A percentile compares a stretch with the other conserved stretches of the same genome.
These are phyloP conservation scores for Colletotrichum echinochloae DNA, from an alignment of 2,329 filamentous ascomycete genomes.

Conservation along the genomic window DNA sequence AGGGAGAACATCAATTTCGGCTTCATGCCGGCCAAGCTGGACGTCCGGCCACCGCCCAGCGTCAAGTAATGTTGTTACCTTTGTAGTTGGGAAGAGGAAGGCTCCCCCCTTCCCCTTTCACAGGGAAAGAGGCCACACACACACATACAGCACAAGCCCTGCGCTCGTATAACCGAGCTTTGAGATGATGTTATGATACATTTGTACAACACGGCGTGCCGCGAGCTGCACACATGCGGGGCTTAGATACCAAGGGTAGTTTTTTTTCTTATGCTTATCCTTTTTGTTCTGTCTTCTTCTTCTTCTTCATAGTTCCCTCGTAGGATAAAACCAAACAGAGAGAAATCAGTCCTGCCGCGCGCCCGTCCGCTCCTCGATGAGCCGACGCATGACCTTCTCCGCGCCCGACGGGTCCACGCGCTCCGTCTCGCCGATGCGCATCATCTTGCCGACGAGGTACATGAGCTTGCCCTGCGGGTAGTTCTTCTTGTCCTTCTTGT, in stretches of 20 bases:
- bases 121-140: background rate
- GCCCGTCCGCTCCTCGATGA: slow-evolving; percentile 44
- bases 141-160: background rate
- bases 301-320: too few relatives aligned
- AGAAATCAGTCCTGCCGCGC: background rate
- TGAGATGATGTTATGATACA: slow-evolving; percentile 29
- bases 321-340: background rate
- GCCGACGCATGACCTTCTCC: slow-evolving; percentile 57
- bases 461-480: slow-evolving; percentile 70
- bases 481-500: slow-evolving; percentile 53
- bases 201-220: slow-evolving; percentile 32
- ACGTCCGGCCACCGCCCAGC: slow-evolving; percentile 12
- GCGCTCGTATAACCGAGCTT: slow-evolving; percentile 21
- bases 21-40: slow-evolving; percentile 45
- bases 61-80: slow-evolving; percentile 15
- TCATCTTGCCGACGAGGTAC: slow-evolving; percentile 71
- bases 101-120: too few relatives aligned
- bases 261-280: background rate
- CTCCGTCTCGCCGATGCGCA: slow-evolving; percentile 65
- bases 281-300: background rate
- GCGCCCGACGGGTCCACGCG: slow-evolving; percentile 66
- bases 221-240: slow-evolving; percentile 4
- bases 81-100: background rate
- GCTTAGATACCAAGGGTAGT: background rate
- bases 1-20: slow-evolving; percentile 65